Percentiles rank a stretch among this genome's conserved stretches.
These are phyloP conservation scores for Beauveria medogensis DNA, from an alignment of 2,329 filamentous ascomycete species.

Conservation along the genomic window DNA sequence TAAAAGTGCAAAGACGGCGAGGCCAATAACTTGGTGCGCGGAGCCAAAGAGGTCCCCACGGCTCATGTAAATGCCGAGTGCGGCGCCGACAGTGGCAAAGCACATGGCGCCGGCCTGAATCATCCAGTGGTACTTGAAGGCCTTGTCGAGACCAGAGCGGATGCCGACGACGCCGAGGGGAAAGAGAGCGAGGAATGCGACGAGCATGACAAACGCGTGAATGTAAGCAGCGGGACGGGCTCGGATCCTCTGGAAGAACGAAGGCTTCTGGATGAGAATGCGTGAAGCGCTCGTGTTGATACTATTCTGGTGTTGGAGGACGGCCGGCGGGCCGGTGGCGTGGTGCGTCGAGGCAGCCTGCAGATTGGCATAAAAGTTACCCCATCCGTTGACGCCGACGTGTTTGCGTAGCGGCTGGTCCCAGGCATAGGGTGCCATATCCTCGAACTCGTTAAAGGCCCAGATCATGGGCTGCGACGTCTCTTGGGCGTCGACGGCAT, in stretches of 20 bases:
- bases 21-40: constrained; percentile 7
- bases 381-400: constrained; percentile 9
- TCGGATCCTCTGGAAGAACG: not conserved
- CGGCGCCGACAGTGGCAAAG: not conserved
- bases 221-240: constrained; percentile 4
- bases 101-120: constrained; percentile 1
- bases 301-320: not conserved
- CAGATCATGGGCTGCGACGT: constrained; percentile 11
- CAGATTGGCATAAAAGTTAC: constrained; percentile 11
- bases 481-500: not conserved
- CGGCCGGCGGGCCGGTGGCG: not conserved
- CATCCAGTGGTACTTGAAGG: constrained; percentile 11
- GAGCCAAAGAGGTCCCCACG: constrained; percentile 4
- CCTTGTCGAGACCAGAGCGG: constrained; percentile 5
- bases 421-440: constrained; percentile 8
- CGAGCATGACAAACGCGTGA: constrained; percentile 9
- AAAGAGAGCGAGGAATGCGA: constrained; percentile 8
- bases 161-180: constrained; percentile 11
- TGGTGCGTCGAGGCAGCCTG: constrained; percentile 3
- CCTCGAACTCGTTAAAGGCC: constrained; percentile 7
- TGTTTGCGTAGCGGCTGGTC: constrained; percentile 9
- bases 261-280: not conserved
- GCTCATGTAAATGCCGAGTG: constrained; percentile 7
- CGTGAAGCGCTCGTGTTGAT: not conserved
- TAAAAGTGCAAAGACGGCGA: not conserved